Conservation (phyloP, 2,329 filamentous ascomycete species). For the Pseudogymnoascus verrucosus region DNA sequence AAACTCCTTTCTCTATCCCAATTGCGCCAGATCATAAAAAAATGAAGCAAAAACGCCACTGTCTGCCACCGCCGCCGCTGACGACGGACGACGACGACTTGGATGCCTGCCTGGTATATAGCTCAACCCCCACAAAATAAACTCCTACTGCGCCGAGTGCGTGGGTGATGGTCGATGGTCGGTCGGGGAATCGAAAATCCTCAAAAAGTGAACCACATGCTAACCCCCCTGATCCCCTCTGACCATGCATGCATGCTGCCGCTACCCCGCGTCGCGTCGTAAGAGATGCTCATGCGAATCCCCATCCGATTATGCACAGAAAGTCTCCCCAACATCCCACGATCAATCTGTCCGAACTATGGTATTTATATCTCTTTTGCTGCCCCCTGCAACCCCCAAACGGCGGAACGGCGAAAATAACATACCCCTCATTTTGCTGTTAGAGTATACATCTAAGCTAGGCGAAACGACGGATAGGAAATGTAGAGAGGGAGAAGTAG, state of each 20-base stretch:
- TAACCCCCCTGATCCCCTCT: not conserved
- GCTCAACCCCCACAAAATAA: conserved; percentile 2
- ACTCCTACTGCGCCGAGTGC: not conserved
- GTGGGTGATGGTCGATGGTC: not conserved
- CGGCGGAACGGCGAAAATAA: not conserved
- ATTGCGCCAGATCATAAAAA: conserved; percentile 2
- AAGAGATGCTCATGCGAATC: not conserved
- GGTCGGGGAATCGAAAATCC: not conserved
- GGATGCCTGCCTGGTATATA: conserved; percentile 2
- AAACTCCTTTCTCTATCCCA: not conserved
- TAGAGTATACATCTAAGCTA: conserved; percentile 8
- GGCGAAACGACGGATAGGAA: not conserved
- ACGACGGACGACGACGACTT: not conserved
- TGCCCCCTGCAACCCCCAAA: not conserved
- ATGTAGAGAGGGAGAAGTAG: not conserved
- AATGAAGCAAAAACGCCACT: not conserved
- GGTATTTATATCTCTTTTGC: not conserved
- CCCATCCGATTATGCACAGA: not conserved
- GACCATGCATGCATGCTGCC: not conserved
- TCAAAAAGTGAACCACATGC: not conserved
- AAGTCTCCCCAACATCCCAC: not conserved
- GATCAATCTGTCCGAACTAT: not conserved
- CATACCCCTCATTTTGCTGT: conserved; percentile 5
- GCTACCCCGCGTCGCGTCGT: not conserved
- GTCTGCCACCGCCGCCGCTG: too few relatives aligned